phyloP scores from a whole-genome alignment of 805 yeast genomes.

The Kuraishia hungarica region DNA sequence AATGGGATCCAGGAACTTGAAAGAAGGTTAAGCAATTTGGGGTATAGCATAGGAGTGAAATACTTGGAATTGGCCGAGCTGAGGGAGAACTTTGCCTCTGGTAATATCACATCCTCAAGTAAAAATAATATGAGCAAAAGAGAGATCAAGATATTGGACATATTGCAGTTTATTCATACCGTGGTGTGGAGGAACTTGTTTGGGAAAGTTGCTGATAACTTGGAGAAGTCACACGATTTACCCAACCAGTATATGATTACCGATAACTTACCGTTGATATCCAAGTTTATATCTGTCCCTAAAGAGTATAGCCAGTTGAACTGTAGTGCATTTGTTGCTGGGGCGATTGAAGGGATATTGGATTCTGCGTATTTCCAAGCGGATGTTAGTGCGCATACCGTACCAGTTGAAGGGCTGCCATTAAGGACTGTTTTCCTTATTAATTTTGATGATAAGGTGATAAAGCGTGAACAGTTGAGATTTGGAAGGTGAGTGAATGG shows the following conservation, averaged over 20 bases:
- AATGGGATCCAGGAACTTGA: constrained; percentile 64
- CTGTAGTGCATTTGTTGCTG: constrained; percentile 80
- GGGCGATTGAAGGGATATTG: constrained; percentile 74
- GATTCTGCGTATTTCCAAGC: constrained; percentile 69
- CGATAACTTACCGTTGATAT: constrained; percentile 63
- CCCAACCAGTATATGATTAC: constrained; percentile 71
- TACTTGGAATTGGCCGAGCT: constrained; percentile 59
- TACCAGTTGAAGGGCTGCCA: constrained; percentile 50
- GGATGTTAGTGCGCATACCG: constrained; percentile 75
- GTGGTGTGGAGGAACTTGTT: constrained; percentile 68
- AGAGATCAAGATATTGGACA: constrained; percentile 63
- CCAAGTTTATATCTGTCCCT: constrained; percentile 71
- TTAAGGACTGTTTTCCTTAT: constrained; percentile 68
- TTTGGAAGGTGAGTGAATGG: constrained; percentile 14
- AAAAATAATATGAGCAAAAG: constrained; percentile 61
- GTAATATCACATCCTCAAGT: constrained; percentile 32
- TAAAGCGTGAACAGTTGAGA: constrained; percentile 44
- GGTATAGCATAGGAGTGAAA: constrained; percentile 71
- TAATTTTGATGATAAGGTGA: constrained; percentile 53
- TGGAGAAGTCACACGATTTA: constrained; percentile 38
- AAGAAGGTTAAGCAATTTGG: constrained; percentile 52
- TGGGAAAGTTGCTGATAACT: constrained; percentile 56
- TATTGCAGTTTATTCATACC: constrained; percentile 66
- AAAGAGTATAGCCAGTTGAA: constrained; percentile 69
- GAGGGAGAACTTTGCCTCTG: constrained; percentile 45